Conservation (phyloP, 345 rosid genomes). For the Erysimum cheiranthoides region DNA sequence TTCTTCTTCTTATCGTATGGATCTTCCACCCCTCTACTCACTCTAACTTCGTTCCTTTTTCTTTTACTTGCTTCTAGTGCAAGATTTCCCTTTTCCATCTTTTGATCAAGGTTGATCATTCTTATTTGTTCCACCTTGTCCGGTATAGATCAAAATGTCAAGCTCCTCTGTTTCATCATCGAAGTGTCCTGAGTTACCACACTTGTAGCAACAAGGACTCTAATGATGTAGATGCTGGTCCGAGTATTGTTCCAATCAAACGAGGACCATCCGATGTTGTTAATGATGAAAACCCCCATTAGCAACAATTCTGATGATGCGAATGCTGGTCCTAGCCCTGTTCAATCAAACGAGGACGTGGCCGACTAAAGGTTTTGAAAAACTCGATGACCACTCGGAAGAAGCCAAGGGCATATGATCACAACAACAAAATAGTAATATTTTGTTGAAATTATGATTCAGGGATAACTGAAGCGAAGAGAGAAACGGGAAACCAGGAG, state of each 20-base stretch:
- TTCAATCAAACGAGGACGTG: background rate
- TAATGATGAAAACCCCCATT: too few relatives aligned
- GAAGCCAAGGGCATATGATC: background rate
- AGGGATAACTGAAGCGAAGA: slow-evolving; percentile 30
- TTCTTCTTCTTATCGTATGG: slow-evolving; percentile 24
- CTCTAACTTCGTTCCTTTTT: slow-evolving; percentile 64
- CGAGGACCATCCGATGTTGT: too few relatives aligned
- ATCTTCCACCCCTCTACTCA: slow-evolving; percentile 62
- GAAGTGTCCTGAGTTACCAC: slow-evolving; percentile 67
- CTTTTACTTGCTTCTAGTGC: slow-evolving; percentile 58
- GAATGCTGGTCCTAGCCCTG: too few relatives aligned
- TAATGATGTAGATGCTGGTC: too few relatives aligned
- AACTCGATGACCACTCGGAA: background rate
- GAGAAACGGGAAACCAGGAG: slow-evolving; percentile 54
- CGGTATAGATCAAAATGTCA: slow-evolving; percentile 60
- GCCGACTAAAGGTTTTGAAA: slow-evolving; percentile 6
- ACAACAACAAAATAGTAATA: background rate
- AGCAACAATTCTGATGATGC: too few relatives aligned
- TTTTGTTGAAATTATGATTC: slow-evolving; percentile 13
- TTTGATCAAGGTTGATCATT: slow-evolving; percentile 50
- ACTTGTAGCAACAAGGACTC: slow-evolving; percentile 28
- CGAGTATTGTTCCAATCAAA: too few relatives aligned
- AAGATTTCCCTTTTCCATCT: slow-evolving; percentile 68
- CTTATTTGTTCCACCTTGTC: slow-evolving; percentile 58
- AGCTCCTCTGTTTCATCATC: slow-evolving; percentile 55